Base-by-base conservation (phyloP, 306 rosid species). In the Dryas octopetala region DNA sequence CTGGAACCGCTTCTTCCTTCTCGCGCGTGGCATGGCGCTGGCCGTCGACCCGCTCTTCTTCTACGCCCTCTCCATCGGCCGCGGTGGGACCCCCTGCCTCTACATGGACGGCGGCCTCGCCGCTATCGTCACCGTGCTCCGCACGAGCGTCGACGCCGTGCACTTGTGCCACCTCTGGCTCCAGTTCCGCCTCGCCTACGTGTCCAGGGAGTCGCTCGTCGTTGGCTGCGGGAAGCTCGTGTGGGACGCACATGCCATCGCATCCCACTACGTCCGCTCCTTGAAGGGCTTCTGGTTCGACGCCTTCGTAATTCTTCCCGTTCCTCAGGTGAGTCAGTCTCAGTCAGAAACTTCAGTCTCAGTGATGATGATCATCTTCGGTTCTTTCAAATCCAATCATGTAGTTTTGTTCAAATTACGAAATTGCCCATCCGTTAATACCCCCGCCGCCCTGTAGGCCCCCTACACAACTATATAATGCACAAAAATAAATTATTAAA, bases 151-250 rank as follows among this genome's bases (percentile, higher is more conserved):
- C 14, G 99, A 95, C 52, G 89, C 87, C 3, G 88, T 92, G 6
- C 99, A 95, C 50, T 55, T 95, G 55, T 45, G 85, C 62, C 99
- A 95, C 76, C 38, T 95, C 53, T 92, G 96, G 93, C 85, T 95
- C n/a, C 97, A 95, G 80, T 92, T 95, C 76, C 81, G 90, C 71
- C 69, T 88, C 23, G 98, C 99, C 4, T 95, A 92, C 77, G 98
- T 95, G 26, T 95, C 99, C 14, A 81, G 85, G 19, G 99, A 95
- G 73, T 90, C 97, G 15, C 85, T 95, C 57, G 97, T 92, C 3
- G 93, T 95, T 6, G 99, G 99, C 9, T 95, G 99, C 55, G 99
- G 99, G 76, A 95, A 95, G 77, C 97, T 95, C 43, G 98, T 95
- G 78, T 95, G 99, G 99, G 97, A 95, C 80, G 64, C 96, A 57